phyloP scores from a whole-genome alignment of 140 eudicot genomes.

The Cichorium intybus region DNA sequence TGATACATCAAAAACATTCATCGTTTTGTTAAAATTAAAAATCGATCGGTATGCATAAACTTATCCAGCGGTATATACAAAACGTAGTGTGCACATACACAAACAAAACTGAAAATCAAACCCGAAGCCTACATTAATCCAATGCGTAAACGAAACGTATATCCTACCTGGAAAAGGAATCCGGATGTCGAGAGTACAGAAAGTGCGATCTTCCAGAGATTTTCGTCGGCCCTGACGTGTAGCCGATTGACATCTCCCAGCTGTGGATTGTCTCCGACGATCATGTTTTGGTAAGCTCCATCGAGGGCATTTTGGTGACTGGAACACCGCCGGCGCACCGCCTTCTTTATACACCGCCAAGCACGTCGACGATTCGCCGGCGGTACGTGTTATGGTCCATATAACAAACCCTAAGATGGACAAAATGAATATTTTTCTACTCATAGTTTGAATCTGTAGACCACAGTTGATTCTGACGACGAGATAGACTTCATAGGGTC shows the following conservation, averaged over 20 bases:
- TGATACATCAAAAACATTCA: neutral
- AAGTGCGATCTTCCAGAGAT: constrained; percentile 75
- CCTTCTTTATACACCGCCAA: constrained; percentile 81
- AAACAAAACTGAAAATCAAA: neutral
- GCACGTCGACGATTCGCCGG: constrained; percentile 83
- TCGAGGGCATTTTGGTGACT: constrained; percentile 89
- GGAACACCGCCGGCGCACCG: constrained; percentile 94
- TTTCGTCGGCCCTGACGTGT: constrained; percentile 80
- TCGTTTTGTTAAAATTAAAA: neutral
- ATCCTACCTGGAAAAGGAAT: constrained; percentile 87
- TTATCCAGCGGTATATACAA: neutral
- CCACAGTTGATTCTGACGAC: neutral
- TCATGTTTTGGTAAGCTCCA: constrained; percentile 57
- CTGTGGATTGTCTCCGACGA: constrained; percentile 24
- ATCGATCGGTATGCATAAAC: neutral
- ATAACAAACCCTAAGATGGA: constrained; percentile 36
- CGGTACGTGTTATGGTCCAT: constrained; percentile 6
- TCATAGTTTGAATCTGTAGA: constrained; percentile 17
- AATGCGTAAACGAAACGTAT: neutral
- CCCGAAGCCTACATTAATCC: neutral
- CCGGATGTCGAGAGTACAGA: constrained; percentile 77
- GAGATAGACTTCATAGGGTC: neutral
- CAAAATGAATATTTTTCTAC: neutral
- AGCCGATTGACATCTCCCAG: constrained; percentile 71
- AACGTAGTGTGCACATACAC: neutral